Conservation (phyloP, 805 yeast genomes). For the Clavispora santaluciae region DNA sequence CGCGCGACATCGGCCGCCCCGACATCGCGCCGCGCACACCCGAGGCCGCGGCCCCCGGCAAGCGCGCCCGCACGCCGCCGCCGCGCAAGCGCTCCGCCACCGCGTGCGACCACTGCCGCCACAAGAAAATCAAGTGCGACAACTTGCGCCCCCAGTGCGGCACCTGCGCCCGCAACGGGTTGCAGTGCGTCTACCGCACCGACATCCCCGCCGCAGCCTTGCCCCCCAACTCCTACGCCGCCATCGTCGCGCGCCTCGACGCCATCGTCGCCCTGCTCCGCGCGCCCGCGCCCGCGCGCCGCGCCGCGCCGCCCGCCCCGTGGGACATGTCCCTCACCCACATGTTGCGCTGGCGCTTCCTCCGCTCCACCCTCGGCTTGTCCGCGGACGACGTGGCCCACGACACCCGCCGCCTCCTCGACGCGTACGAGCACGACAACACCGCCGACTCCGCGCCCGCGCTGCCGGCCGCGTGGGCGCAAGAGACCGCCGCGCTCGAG, state of each 20-base stretch:
- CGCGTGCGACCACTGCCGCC: conserved; percentile 35
- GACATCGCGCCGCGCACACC: no score
- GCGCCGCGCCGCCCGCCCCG: background rate
- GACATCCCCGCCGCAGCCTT: conserved; percentile 15
- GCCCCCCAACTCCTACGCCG: background rate
- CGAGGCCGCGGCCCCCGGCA: background rate
- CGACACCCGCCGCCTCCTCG: conserved; percentile 3
- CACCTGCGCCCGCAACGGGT: conserved; percentile 26
- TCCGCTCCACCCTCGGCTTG: conserved; percentile 12
- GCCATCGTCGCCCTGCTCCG: conserved; percentile 3
- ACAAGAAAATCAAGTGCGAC: conserved; percentile 35
- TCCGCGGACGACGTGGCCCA: conserved; percentile 8
- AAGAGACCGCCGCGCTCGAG: conserved; percentile 12
- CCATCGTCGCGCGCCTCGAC: background rate
- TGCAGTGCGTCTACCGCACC: conserved; percentile 26
- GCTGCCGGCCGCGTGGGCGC: background rate
- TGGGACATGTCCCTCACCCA: conserved; percentile 35
- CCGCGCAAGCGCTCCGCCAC: conserved; percentile 15
- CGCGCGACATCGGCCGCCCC: background rate
- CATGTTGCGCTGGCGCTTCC: conserved; percentile 26
- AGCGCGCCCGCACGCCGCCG: background rate
- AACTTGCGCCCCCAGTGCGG: conserved; percentile 33
- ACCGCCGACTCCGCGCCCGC: background rate
- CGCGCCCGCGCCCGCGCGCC: conserved; percentile 5
- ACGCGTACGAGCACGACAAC: conserved; percentile 3